Evolutionary conservation across 2,329 filamentous ascomycete genomes (phyloP).

Genomic region (Xylariaceae sp.): DNA sequence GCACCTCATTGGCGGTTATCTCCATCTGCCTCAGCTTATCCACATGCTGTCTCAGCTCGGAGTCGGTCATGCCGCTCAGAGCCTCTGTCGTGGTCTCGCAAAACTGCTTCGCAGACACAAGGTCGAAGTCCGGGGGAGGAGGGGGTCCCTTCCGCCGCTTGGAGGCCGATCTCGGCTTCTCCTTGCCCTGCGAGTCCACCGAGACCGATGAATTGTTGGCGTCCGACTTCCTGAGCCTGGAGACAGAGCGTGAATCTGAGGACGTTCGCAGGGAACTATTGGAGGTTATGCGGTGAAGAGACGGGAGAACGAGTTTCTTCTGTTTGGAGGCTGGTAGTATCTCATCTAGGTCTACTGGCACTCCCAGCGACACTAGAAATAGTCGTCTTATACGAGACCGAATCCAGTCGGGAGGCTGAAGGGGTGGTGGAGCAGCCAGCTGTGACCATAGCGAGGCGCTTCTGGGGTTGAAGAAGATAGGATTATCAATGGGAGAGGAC

Average conservation of each 20-base stretch:
- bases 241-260: constrained; percentile 43
- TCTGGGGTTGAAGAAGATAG: constrained; percentile 75
- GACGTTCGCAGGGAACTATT: constrained; percentile 48
- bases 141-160: constrained; percentile 50
- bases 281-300: constrained; percentile 41
- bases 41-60: constrained; percentile 68
- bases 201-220: constrained; percentile 50
- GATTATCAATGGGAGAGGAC: constrained; percentile 44
- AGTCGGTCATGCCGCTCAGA: constrained; percentile 67
- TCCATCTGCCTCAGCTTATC: constrained; percentile 61
- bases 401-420: constrained; percentile 97
- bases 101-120: constrained; percentile 68
- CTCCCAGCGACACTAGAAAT: constrained; percentile 90
- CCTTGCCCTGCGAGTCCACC: constrained; percentile 50
- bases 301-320: constrained; percentile 92
- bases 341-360: constrained; percentile 94
- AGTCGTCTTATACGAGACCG: constrained; percentile 88
- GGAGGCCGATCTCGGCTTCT: constrained; percentile 27
- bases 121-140: constrained; percentile 67
- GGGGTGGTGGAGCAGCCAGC: constrained; percentile 84
- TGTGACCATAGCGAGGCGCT: constrained; percentile 94
- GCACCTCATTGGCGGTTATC: constrained; percentile 62
- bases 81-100: constrained; percentile 82
- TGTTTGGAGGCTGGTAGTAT: constrained; percentile 96
- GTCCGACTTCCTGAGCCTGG: constrained; percentile 38